These are phyloP conservation scores for Globisporangium canariense DNA, from an alignment of 352 stramenopile species.

Conservation along the genomic window DNA sequence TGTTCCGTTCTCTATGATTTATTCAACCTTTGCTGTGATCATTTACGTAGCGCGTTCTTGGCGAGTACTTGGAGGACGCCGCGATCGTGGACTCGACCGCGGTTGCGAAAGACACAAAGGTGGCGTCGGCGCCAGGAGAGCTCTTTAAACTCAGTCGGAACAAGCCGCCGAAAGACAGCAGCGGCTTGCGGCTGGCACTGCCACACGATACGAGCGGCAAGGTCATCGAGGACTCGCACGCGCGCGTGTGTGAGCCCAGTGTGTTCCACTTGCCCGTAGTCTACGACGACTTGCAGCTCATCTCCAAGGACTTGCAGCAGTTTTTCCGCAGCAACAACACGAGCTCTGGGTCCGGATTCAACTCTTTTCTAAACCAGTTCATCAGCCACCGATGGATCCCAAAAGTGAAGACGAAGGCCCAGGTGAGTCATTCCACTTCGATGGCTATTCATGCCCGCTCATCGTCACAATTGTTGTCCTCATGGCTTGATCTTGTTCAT, in stretches of 20 bases:
- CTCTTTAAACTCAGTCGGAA: constrained; percentile 70
- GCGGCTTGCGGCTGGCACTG: constrained; percentile 18
- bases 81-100: constrained; percentile 19
- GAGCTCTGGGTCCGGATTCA: constrained; percentile 32
- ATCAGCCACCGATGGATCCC: constrained; percentile 73
- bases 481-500: neutral
- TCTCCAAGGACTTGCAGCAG: constrained; percentile 58
- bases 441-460: neutral
- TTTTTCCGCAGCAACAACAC: constrained; percentile 28
- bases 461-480: neutral
- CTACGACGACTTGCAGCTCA: constrained; percentile 64
- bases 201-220: constrained; percentile 23
- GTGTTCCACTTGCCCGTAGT: constrained; percentile 75
- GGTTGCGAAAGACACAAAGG: constrained; percentile 20
- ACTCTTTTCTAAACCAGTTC: constrained; percentile 62
- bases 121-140: constrained; percentile 18
- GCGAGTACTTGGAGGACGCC: constrained; percentile 60
- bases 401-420: constrained; percentile 66
- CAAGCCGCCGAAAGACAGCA: constrained; percentile 33
- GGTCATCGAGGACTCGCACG: constrained; percentile 24
- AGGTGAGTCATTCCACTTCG: constrained; percentile 16
- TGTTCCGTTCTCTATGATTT: neutral
- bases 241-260: constrained; percentile 62
- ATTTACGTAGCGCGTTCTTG: constrained; percentile 39
- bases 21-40: too few species aligned